Conservation (phyloP, 2,329 filamentous ascomycete genomes). For the Ophiostoma novo-ulmi region DNA sequence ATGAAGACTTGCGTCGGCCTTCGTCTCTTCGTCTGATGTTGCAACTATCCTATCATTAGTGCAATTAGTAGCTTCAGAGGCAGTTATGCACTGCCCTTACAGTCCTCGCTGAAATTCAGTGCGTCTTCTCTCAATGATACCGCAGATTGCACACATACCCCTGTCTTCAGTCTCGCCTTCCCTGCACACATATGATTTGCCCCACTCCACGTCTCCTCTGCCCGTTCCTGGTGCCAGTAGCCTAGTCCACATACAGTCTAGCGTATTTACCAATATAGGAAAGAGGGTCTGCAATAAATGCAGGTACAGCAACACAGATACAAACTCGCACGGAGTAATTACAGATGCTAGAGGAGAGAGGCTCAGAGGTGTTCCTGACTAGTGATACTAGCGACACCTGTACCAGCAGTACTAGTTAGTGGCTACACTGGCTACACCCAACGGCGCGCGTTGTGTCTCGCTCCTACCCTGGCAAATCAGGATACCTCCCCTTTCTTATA, state of each 20-base stretch:
- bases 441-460: slow-evolving; percentile 6
- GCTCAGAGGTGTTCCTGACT: slow-evolving; percentile 4
- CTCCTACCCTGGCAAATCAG: not conserved
- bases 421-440: not conserved
- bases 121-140: not conserved
- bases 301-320: not conserved
- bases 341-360: not conserved
- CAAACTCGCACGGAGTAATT: no score
- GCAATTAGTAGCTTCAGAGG: not conserved
- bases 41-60: not conserved
- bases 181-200: not conserved
- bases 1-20: not conserved
- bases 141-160: slow-evolving; percentile 11
- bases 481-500: slow-evolving; percentile 7
- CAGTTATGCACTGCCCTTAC: not conserved
- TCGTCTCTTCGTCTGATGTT: not conserved
- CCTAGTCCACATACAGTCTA: not conserved
- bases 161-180: not conserved
- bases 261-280: not conserved
- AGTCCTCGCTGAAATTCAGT: not conserved
- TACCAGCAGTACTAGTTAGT: not conserved
- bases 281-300: not conserved
- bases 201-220: not conserved
- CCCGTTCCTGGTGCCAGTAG: not conserved
- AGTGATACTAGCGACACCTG: slow-evolving; percentile 3